phyloP scores from a whole-genome alignment of 2,329 filamentous ascomycete species.

The Amauroascus niger region DNA sequence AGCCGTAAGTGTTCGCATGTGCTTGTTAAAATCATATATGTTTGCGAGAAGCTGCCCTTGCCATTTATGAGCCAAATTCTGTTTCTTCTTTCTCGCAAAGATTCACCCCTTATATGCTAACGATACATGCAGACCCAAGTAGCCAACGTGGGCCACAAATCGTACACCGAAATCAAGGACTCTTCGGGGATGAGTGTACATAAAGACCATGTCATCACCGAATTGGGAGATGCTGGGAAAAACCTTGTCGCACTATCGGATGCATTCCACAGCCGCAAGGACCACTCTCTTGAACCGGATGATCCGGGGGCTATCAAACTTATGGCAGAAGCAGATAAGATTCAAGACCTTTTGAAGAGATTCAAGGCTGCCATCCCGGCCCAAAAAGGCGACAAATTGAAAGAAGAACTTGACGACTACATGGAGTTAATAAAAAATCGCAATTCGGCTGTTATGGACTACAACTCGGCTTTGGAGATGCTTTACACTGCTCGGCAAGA shows the following conservation, averaged over 20 bases:
- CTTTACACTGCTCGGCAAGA: neutral
- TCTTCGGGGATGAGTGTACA: neutral
- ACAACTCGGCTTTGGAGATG: neutral
- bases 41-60: neutral
- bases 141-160: neutral
- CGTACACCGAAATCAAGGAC: neutral
- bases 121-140: neutral
- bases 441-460: neutral
- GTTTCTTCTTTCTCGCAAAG: neutral
- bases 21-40: too few species aligned
- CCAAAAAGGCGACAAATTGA: neutral
- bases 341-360: neutral
- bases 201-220: neutral
- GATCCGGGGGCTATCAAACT: neutral
- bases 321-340: neutral
- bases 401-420: conserved; percentile 4
- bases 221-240: neutral
- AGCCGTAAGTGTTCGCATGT: neutral
- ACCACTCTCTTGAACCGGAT: neutral
- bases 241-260: neutral
- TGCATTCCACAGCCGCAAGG: neutral
- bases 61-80: neutral
- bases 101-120: neutral
- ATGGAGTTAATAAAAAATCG: neutral
- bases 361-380: conserved; percentile 5